phyloP scores from a whole-genome alignment of 768 basidiomycete genomes.

The Hortiboletus flavorubellus region DNA sequence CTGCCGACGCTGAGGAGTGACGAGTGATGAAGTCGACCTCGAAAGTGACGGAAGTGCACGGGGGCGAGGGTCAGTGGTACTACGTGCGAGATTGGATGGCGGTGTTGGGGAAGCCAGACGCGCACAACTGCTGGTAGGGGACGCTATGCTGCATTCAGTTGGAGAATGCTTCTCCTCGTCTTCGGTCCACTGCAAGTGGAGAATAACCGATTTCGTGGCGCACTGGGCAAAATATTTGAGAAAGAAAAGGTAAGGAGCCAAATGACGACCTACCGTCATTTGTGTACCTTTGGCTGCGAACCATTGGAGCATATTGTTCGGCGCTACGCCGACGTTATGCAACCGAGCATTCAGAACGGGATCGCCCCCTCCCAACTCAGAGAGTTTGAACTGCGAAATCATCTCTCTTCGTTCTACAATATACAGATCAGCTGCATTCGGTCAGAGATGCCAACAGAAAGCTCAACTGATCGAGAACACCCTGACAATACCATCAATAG shows the following conservation, averaged over 20 bases:
- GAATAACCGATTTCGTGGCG: slow-evolving; percentile 81
- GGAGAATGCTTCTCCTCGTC: slow-evolving; percentile 36
- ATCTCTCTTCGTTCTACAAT: slow-evolving; percentile 67
- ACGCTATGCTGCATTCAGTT: slow-evolving; percentile 15
- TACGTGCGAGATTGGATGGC: slow-evolving; percentile 21
- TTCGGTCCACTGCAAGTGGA: slow-evolving; percentile 87
- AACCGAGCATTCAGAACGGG: slow-evolving; percentile 64
- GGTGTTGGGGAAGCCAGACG: slow-evolving; percentile 28
- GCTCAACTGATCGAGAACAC: slow-evolving; percentile 86
- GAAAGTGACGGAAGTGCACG: slow-evolving; percentile 52
- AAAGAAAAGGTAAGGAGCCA: not conserved
- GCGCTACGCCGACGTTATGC: slow-evolving; percentile 73
- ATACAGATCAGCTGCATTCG: slow-evolving; percentile 4
- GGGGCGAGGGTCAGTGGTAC: slow-evolving; percentile 31
- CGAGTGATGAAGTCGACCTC: slow-evolving; percentile 48
- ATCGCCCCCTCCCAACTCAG: slow-evolving; percentile 69
- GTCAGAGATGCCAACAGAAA: not conserved
- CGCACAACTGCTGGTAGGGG: slow-evolving; percentile 23
- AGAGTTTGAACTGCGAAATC: slow-evolving; percentile 88
- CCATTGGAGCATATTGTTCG: slow-evolving; percentile 93
- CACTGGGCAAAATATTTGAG: slow-evolving; percentile 47
- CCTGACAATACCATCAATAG: slow-evolving; percentile 87
- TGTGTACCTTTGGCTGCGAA: slow-evolving; percentile 87
- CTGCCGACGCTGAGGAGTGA: slow-evolving; percentile 40
- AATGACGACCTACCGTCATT: slow-evolving; percentile 65